Conservation (phyloP, 352 stramenopile species). For the Pythium vanterpoolii region DNA sequence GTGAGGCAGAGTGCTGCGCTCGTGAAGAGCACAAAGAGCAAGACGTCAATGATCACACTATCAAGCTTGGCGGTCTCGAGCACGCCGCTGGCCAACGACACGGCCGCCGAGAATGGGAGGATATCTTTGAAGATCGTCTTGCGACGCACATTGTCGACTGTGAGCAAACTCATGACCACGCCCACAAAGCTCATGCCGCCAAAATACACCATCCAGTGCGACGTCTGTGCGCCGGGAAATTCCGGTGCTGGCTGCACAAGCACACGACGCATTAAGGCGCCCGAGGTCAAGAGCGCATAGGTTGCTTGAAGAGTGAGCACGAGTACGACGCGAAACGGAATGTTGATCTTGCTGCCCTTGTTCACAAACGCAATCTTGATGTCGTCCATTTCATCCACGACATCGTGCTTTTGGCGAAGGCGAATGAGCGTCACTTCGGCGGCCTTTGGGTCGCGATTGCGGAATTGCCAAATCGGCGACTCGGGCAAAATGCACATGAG, state of each 20-base stretch:
- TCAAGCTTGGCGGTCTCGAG: slow-evolving; percentile 47
- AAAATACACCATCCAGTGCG: slow-evolving; percentile 79
- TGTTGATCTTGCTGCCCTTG: slow-evolving; percentile 60
- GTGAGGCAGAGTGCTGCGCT: slow-evolving; percentile 67
- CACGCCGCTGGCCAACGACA: slow-evolving; percentile 60
- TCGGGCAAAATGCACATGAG: slow-evolving; percentile 65
- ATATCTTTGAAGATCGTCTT: slow-evolving; percentile 90
- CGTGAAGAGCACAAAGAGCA: slow-evolving; percentile 65
- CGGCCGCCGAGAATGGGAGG: slow-evolving; percentile 55
- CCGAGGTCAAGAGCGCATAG: slow-evolving; percentile 71
- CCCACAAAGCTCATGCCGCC: slow-evolving; percentile 72
- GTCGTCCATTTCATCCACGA: slow-evolving; percentile 71
- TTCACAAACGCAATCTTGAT: slow-evolving; percentile 64
- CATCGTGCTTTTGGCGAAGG: slow-evolving; percentile 81
- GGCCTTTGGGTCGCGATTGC: slow-evolving; percentile 59
- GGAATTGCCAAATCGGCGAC: slow-evolving; percentile 77
- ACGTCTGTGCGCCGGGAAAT: slow-evolving; percentile 51
- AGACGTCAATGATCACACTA: slow-evolving; percentile 43
- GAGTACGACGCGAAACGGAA: slow-evolving; percentile 64
- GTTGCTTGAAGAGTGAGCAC: slow-evolving; percentile 60
- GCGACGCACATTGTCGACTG: slow-evolving; percentile 79
- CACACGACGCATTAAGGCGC: slow-evolving; percentile 61
- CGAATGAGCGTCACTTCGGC: slow-evolving; percentile 61
- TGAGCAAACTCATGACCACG: slow-evolving; percentile 63
- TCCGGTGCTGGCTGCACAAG: slow-evolving; percentile 46